phyloP scores from a whole-genome alignment of 805 yeast species.

The Candida pseudofarinosa region DNA sequence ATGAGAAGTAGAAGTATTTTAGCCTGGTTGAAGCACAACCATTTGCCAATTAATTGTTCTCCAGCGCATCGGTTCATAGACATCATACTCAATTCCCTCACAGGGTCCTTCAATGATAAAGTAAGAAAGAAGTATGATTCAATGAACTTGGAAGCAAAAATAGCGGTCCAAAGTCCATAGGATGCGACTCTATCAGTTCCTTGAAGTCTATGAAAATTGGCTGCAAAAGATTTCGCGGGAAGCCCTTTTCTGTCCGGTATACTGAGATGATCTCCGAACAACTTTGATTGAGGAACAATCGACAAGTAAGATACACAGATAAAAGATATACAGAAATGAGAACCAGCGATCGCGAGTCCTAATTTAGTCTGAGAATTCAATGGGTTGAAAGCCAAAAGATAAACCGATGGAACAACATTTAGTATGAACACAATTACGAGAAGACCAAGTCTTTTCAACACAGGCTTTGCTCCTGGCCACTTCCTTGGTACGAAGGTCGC shows the following conservation, averaged over 20 bases:
- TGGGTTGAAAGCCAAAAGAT: slow-evolving; percentile 45
- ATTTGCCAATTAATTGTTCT: slow-evolving; percentile 50
- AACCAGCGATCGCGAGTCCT: slow-evolving; percentile 44
- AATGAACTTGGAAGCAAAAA: slow-evolving; percentile 61
- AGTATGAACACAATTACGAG: slow-evolving; percentile 40
- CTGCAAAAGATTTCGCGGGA: slow-evolving; percentile 57
- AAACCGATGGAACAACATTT: slow-evolving; percentile 49
- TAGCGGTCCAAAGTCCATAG: slow-evolving; percentile 62
- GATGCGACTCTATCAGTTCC: slow-evolving; percentile 61
- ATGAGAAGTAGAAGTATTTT: slow-evolving; percentile 50
- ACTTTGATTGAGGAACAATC: slow-evolving; percentile 54
- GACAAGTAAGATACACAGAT: slow-evolving; percentile 54
- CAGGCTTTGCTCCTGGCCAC: slow-evolving; percentile 69
- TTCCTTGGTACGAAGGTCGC: slow-evolving; percentile 61
- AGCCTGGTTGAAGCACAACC: slow-evolving; percentile 56
- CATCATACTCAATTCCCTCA: slow-evolving; percentile 62
- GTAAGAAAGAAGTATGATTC: slow-evolving; percentile 81
- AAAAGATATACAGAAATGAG: slow-evolving; percentile 56
- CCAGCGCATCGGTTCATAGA: slow-evolving; percentile 56
- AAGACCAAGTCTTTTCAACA: slow-evolving; percentile 44
- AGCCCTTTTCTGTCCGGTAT: slow-evolving; percentile 36
- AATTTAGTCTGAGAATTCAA: slow-evolving; percentile 24
- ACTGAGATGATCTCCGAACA: slow-evolving; percentile 38
- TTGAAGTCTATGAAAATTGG: slow-evolving; percentile 48
- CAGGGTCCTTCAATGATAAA: slow-evolving; percentile 66